phyloP scores from a whole-genome alignment of 2,329 filamentous ascomycete genomes.

The Aspergillus sergii region DNA sequence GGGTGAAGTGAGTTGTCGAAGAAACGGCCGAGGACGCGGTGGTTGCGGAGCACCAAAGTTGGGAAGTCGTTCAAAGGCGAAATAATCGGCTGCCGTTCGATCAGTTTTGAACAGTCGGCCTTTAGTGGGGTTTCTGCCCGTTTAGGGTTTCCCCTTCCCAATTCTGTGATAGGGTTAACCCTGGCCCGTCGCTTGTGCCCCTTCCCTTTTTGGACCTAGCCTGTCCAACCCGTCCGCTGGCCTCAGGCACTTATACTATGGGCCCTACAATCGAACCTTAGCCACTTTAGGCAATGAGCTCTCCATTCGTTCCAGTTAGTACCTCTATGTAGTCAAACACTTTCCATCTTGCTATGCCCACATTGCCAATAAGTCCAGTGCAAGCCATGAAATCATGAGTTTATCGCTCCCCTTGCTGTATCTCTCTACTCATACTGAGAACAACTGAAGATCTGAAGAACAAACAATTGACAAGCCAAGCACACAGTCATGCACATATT shows the following conservation, averaged over 20 bases:
- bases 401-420: not conserved
- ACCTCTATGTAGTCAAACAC: not conserved
- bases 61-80: constrained; percentile 34
- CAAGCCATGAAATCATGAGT: not conserved
- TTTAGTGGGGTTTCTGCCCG: constrained; percentile 43
- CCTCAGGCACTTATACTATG: not conserved
- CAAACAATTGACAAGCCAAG: not conserved
- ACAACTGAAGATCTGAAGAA: not conserved
- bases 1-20: constrained; percentile 37
- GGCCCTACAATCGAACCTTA: not conserved
- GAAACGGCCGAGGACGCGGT: constrained; percentile 36
- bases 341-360: not conserved
- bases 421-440: not conserved
- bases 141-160: constrained; percentile 34
- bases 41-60: constrained; percentile 29
- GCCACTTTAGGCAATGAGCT: not conserved
- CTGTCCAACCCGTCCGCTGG: not conserved
- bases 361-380: not conserved
- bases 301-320: not conserved
- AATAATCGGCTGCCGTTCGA: constrained; percentile 29
- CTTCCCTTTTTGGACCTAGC: constrained; percentile 24
- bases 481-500: not conserved
- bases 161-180: constrained; percentile 44
- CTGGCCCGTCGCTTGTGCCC: constrained; percentile 34
- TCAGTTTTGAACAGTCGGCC: constrained; percentile 36